Conservation (phyloP, 2,329 filamentous ascomycete species). For the Cladorrhinum sp. region DNA sequence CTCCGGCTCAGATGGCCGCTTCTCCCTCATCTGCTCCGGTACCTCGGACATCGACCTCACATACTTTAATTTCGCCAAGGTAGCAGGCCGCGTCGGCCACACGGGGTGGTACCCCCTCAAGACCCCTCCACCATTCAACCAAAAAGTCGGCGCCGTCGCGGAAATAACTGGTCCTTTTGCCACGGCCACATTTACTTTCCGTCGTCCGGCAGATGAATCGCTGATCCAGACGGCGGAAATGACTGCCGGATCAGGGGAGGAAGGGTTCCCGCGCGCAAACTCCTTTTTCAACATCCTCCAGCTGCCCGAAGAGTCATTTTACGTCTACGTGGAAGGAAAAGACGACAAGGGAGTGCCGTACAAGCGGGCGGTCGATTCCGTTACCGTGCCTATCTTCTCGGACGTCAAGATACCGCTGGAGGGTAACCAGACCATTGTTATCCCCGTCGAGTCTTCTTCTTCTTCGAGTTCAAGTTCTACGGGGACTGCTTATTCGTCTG, state of each 20-base stretch:
- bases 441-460: not conserved
- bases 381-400: not conserved
- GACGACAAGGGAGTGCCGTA: not conserved
- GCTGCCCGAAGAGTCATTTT: not conserved
- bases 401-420: not conserved
- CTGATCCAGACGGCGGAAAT: not conserved
- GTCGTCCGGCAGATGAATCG: not conserved
- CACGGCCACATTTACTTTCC: not conserved
- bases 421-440: not conserved
- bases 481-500: not conserved
- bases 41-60: not conserved
- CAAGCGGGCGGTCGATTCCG: not conserved
- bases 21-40: not conserved
- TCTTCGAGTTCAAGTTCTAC: no score
- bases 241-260: not conserved
- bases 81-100: not conserved
- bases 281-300: not conserved
- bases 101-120: not conserved
- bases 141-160: not conserved
- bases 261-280: not conserved
- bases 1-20: not conserved
- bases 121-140: not conserved
- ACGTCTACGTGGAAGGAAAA: not conserved
- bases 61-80: not conserved
- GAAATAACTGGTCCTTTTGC: not conserved